Conservation (phyloP, 768 basidiomycete genomes). For the Lanmaoa rubissima region DNA sequence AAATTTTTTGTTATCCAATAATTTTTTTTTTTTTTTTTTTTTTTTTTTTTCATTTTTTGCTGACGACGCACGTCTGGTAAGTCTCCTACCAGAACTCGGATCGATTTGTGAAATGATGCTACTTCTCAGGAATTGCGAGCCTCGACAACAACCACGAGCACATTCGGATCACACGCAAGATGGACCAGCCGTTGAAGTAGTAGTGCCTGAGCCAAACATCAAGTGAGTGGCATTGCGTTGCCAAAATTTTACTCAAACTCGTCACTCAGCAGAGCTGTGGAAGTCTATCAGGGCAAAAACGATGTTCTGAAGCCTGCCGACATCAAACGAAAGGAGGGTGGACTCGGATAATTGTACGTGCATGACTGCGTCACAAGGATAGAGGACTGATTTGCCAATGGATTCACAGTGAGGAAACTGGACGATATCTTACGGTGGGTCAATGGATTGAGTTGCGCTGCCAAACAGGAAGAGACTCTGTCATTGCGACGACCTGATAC, state of each 20-base stretch:
- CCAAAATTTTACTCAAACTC: neutral
- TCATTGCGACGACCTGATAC: constrained; percentile 12
- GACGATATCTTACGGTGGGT: constrained; percentile 11
- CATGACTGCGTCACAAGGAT: neutral
- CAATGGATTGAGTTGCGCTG: constrained; percentile 10
- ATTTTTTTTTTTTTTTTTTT: too few relatives aligned
- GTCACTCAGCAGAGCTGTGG: neutral
- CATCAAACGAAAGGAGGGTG: neutral
- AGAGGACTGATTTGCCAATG: neutral
- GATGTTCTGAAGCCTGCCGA: neutral
- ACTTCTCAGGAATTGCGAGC: constrained; percentile 4
- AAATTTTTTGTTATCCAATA: too few relatives aligned
- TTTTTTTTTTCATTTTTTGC: constrained; percentile 12
- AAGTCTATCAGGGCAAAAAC: neutral
- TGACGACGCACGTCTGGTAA: constrained; percentile 9
- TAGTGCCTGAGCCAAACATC: neutral
- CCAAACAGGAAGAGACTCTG: constrained; percentile 10
- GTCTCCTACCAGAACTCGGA: neutral
- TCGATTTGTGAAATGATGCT: neutral
- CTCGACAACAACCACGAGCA: neutral
- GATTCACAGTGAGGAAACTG: constrained; percentile 1
- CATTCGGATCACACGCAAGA: neutral
- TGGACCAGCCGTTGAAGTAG: neutral
- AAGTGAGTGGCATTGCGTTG: neutral
- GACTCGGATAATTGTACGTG: neutral